Conservation (phyloP, 2,329 filamentous ascomycete genomes). For the Fusarium oxysporum region DNA sequence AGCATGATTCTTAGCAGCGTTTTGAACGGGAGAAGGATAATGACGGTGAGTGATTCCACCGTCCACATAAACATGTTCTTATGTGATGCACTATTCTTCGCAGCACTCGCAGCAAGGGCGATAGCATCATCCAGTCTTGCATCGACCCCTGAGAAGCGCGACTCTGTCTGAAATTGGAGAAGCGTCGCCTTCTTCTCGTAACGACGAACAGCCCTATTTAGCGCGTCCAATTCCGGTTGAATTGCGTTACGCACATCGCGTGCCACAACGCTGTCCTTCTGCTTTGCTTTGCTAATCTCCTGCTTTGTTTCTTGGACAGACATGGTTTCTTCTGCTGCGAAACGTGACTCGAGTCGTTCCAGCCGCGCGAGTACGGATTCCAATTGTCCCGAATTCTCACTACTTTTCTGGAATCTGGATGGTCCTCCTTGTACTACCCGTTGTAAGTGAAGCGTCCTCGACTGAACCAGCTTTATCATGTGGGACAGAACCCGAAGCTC, state of each 20-base stretch:
- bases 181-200: slow-evolving; percentile 91
- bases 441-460: slow-evolving; percentile 84
- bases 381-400: slow-evolving; percentile 56
- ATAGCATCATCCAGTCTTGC: slow-evolving; percentile 80
- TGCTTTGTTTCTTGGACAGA: slow-evolving; percentile 46
- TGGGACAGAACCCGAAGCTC: slow-evolving; percentile 88
- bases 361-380: slow-evolving; percentile 73
- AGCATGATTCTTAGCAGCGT: slow-evolving; percentile 54
- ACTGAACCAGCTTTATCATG: slow-evolving; percentile 81
- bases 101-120: slow-evolving; percentile 81
- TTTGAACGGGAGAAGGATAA: slow-evolving; percentile 57
- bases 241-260: slow-evolving; percentile 73
- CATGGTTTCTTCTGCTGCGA: slow-evolving; percentile 43
- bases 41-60: slow-evolving; percentile 51
- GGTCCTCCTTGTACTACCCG: slow-evolving; percentile 71
- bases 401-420: slow-evolving; percentile 48
- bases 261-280: slow-evolving; percentile 58
- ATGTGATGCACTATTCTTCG: slow-evolving; percentile 59
- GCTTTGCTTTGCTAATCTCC: slow-evolving; percentile 52
- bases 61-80: slow-evolving; percentile 54
- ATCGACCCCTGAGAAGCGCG: slow-evolving; percentile 78
- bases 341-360: slow-evolving; percentile 73
- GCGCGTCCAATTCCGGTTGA: slow-evolving; percentile 85
- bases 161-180: slow-evolving; percentile 80
- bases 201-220: slow-evolving; percentile 87